Base-by-base conservation (phyloP, 2,329 filamentous ascomycete species). In the Capronia americana region DNA sequence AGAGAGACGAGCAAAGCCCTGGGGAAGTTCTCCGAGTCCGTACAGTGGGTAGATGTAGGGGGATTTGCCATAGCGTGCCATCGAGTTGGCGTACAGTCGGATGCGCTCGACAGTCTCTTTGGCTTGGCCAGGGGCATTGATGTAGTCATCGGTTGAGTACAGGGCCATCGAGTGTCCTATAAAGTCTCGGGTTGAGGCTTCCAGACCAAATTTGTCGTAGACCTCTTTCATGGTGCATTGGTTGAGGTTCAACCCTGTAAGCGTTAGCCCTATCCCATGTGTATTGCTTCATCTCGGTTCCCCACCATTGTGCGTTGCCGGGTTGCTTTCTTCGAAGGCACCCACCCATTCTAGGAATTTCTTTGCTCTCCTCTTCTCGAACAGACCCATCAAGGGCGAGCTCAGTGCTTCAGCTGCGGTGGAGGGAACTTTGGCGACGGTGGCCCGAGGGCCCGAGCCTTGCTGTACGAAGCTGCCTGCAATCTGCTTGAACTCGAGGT, bases 41-140 rank as follows among this genome's bases (percentile, higher is more conserved):
- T 99, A 99, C 34, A 98, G 89, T 57, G 95, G 96, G 85, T 99
- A 99, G 83, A 99, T 98, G 85, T 98, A 99, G 54, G 95, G 96
- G 12, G 93, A 98, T 83, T 97, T 98, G 81, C 95, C 95, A 81
- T 98, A 98, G 70, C 94, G 89, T 60, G 93, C 92, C 81, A 99
- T 96, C 32, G 93, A 97, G 86, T 97, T 97, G 74, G 94, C 96
- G 81, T 99, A 99, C 55, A 99, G 86, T 72, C 92, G 88, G 79
- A 99, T 97, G 74, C 94, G 92, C 80, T 94, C 88, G 74, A 99
- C 91, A 64, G 92, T 88, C 78, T 97, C 93, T 73, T 90, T 88
- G 53, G 93, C 92, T 76, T 84, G 83, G 71, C 93, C 93, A 57
- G 85, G 82, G 70, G 85, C 80, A 72, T 85, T 88, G 76, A 96